Base-by-base conservation (phyloP, 768 basidiomycete genomes). In the Lenzites betulinus region DNA sequence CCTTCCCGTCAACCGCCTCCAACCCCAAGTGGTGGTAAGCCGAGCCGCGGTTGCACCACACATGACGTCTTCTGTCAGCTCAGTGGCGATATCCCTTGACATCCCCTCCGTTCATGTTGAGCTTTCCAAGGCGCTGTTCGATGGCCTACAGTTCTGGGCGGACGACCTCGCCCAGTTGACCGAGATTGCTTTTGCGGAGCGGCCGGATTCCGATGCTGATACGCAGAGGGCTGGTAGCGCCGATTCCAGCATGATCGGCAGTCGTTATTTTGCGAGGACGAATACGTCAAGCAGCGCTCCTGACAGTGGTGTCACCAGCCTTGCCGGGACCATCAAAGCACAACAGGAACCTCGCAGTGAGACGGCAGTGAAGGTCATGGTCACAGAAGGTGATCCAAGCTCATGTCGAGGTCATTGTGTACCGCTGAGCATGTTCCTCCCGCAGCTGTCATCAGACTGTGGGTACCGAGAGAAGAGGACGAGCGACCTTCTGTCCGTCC, bases 81-180 rank as follows among this genome's bases (percentile, higher is more conserved):
- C 66, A 13, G 54, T 48, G 2, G 22, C 57, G 2, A 28, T 59
- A 2, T 58, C 68, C 5, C 60, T 77, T 11, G 69, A 77, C 42
- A 71, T 95, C 15, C 92, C 93, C 15, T 86, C 87, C 4, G 72
- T 90, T n/a, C 75, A 83, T 66, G 71, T 81, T 12, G 75, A 83
- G 39, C 66, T 93, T 49, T 78, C 83, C 11, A 96, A 98, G 71
- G 68, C 75, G 6, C 62, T 77, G 1, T 73, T 95, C 8, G 93
- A 98, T 69, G 83, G 84, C 13, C 71, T 98, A 18, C 94, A 98
- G 71, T 89, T 88, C 67, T 92, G 90, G 80, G 88, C 87, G 7
- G 97, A 99, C 69, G 95, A 98, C 69, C 70, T 87, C 26, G 76
- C 86, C n/a, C 92, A 90, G 67, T 80, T 89, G 51, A 66, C 88